These are phyloP conservation scores for Ananas comosus DNA, from an alignment of 176 grass and related monocot species.

Conservation along the genomic window DNA sequence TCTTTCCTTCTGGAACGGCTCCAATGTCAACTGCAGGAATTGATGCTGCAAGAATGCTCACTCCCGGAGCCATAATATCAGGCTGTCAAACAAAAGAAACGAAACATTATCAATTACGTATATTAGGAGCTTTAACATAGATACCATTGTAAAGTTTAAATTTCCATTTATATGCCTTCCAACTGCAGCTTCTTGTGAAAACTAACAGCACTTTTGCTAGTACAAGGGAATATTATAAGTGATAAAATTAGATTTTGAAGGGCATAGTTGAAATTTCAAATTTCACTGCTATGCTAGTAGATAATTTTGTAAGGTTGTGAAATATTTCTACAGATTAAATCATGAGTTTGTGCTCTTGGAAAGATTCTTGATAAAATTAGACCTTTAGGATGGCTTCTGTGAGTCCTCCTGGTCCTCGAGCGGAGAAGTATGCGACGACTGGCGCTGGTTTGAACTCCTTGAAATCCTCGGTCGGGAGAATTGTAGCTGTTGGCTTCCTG, in stretches of 20 bases:
- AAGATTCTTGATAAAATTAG: background rate
- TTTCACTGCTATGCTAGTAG: background rate
- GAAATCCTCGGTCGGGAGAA: slow-evolving; percentile 53
- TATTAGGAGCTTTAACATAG: background rate
- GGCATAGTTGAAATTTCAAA: too few relatives aligned
- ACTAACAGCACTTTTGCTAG: too few relatives aligned
- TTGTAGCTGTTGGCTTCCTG: slow-evolving; percentile 68
- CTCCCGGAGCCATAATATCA: slow-evolving; percentile 92
- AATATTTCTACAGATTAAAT: too few relatives aligned
- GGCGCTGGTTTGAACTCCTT: slow-evolving; percentile 71
- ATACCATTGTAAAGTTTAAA: too few relatives aligned
- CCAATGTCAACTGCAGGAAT: slow-evolving; percentile 47
- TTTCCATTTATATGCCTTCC: background rate
- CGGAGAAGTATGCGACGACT: slow-evolving; percentile 70
- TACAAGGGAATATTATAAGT: too few relatives aligned
- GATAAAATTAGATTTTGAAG: too few relatives aligned
- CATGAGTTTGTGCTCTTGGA: too few relatives aligned
- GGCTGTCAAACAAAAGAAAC: slow-evolving; percentile 33
- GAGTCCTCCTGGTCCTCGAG: slow-evolving; percentile 64
- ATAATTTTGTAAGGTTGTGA: background rate
- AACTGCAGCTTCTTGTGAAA: background rate
- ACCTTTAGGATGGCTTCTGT: slow-evolving; percentile 88
- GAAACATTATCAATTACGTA: background rate
- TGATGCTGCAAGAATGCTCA: slow-evolving; percentile 69
- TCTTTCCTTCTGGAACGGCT: slow-evolving; percentile 52